Percentiles rank a stretch among this genome's conserved stretches.
Conservation (phyloP, 2,329 filamentous ascomycete species). For the Xylaria polymorpha region DNA sequence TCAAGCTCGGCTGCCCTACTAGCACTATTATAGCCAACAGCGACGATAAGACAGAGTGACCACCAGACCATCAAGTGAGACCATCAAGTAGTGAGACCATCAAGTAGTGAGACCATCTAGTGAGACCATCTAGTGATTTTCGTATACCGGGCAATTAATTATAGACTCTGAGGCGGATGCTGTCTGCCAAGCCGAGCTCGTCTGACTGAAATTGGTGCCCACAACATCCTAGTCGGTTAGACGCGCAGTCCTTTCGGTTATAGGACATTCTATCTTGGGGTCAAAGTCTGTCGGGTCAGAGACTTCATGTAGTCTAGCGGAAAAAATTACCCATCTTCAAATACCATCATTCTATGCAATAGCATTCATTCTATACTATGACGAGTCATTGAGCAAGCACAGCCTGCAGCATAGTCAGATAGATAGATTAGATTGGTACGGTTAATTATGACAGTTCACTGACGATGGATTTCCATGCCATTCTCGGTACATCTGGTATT, state of each 20-base stretch:
- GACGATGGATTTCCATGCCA: background rate
- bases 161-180: background rate
- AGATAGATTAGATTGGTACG: background rate
- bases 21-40: background rate
- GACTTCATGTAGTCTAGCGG: slow-evolving; percentile 5
- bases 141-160: slow-evolving; percentile 10
- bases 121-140: too few relatives aligned
- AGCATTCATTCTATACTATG: background rate
- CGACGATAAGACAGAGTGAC: background rate
- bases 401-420: background rate
- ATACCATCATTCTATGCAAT: background rate
- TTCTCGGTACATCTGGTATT: background rate
- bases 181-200: slow-evolving; percentile 23
- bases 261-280: background rate
- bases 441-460: background rate
- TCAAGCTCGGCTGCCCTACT: background rate
- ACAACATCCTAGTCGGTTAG: slow-evolving; percentile 13
- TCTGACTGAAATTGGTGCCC: slow-evolving; percentile 13
- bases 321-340: background rate
- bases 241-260: slow-evolving; percentile 28
- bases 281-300: background rate
- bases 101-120: background rate
- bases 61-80: slow-evolving; percentile 3
- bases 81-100: background rate
- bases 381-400: background rate